A percentile compares a stretch with the other conserved stretches of the same genome.
Evolutionary conservation across 2,329 filamentous ascomycete genomes (phyloP).

Genomic region (Aspergillus brunneoviolaceus): DNA sequence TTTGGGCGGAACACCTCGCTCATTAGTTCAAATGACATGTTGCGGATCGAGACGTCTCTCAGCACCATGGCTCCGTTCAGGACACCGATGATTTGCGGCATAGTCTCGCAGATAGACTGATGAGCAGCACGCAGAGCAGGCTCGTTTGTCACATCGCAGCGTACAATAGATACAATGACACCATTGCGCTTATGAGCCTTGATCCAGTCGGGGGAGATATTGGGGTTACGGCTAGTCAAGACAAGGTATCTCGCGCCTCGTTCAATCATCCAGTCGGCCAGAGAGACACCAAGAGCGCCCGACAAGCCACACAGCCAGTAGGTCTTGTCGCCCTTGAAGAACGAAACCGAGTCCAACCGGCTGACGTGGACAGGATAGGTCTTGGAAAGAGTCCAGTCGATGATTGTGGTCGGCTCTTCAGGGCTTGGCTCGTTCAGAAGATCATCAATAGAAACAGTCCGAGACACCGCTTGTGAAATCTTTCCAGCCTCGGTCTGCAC

Average conservation of each 20-base stretch:
- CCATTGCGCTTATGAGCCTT: too few species aligned
- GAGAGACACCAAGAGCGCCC: slow-evolving; percentile 24
- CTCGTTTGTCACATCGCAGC: neutral
- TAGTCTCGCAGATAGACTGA: neutral
- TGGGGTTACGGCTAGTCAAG: slow-evolving; percentile 27
- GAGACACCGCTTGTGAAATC: too few species aligned
- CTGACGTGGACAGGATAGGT: too few species aligned
- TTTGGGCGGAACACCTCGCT: slow-evolving; percentile 14
- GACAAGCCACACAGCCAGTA: slow-evolving; percentile 28
- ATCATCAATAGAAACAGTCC: too few species aligned
- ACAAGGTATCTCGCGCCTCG: slow-evolving; percentile 26
- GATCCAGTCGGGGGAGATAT: neutral
- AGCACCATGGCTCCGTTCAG: slow-evolving; percentile 26
- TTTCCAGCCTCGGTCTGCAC: too few species aligned
- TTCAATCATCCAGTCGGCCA: slow-evolving; percentile 29
- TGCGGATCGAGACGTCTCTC: slow-evolving; percentile 18
- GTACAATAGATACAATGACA: neutral
- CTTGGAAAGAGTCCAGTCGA: too few species aligned
- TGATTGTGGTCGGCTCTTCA: too few species aligned
- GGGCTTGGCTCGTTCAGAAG: too few species aligned
- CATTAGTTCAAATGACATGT: slow-evolving; percentile 13
- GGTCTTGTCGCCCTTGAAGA: slow-evolving; percentile 15
- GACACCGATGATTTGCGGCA: slow-evolving; percentile 28
- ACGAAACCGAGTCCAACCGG: too few species aligned
- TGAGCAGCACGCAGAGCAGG: neutral